A percentile compares a stretch with the other conserved stretches of the same genome.
These are phyloP conservation scores for Cercospora janseana DNA, from an alignment of 2,329 filamentous ascomycete species.

Conservation along the genomic window DNA sequence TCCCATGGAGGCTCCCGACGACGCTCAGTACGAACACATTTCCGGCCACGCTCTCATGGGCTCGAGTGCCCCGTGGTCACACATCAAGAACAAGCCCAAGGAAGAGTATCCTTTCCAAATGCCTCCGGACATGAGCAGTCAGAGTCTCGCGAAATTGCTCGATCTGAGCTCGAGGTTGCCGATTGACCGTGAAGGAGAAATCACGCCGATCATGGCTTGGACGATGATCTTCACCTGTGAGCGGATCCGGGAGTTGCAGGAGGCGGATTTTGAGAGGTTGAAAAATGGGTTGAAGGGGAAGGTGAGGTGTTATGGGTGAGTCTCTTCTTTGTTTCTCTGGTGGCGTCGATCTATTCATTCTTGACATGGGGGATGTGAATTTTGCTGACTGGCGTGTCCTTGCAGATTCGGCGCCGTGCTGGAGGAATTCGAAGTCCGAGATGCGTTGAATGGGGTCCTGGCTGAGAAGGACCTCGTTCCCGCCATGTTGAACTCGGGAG, in stretches of 20 bases:
- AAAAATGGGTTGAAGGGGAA: slow-evolving; percentile 61
- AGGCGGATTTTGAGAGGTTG: slow-evolving; percentile 24
- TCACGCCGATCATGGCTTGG: slow-evolving; percentile 95
- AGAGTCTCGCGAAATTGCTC: slow-evolving; percentile 75
- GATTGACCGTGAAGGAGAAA: slow-evolving; percentile 70
- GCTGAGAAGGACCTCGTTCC: slow-evolving; percentile 51
- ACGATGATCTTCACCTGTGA: slow-evolving; percentile 74
- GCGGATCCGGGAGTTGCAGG: slow-evolving; percentile 60
- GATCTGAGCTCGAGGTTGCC: slow-evolving; percentile 80
- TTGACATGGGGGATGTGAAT: not conserved
- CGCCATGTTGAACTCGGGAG: slow-evolving; percentile 13
- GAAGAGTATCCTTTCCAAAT: slow-evolving; percentile 67
- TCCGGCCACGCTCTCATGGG: slow-evolving; percentile 89
- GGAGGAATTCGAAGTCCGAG: slow-evolving; percentile 71
- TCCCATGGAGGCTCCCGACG: slow-evolving; percentile 44
- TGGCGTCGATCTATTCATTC: not conserved
- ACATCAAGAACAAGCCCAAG: slow-evolving; percentile 56
- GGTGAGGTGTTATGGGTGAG: slow-evolving; percentile 88
- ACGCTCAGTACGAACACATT: slow-evolving; percentile 62
- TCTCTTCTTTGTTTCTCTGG: slow-evolving; percentile 24
- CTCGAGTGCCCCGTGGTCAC: slow-evolving; percentile 73
- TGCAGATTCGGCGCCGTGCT: slow-evolving; percentile 66
- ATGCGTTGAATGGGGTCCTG: slow-evolving; percentile 72
- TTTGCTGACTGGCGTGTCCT: not conserved
- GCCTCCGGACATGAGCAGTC: slow-evolving; percentile 68